Base-by-base conservation (phyloP, 306 rosid species). In the Corylus americana region DNA sequence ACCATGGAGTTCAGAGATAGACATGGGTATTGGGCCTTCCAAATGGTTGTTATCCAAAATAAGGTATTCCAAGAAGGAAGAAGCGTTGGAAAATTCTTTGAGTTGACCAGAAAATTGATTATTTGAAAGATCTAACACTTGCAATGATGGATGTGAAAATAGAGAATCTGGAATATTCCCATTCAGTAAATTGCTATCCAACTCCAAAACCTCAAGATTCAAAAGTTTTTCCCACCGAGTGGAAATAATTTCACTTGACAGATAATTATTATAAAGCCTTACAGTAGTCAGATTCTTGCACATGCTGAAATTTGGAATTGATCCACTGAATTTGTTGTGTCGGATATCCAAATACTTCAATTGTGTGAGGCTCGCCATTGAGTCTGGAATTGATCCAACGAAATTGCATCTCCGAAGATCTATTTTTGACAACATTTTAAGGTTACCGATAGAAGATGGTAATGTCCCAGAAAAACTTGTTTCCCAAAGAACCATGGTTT, bases 251-350 rank as follows among this genome's bases (percentile, higher is more conserved):
- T 13, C 3, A 37, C 67, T 51, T 9, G 48, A 11, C 27, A 73
- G 29, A 76, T 11, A 0, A 66, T 79, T 79, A 35, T 6, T 0
- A 16, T 17, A 57, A 13, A 81, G 73, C 2, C 31, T 2, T 14
- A 80, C 10, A 11, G 0, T 0, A 3, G 2, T 31, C 5, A 74
- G 62, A 27, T 74, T 80, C 49, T 80, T 68, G 35, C 20, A 22
- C 55, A 2, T 55, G 12, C 66, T 73, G 8, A 83, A 83, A 13
- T 81, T 83, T 55, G 91, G 89, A 2, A 88, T 77, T 7, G 72
- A 49, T 31, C 91, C 84, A 4, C 45, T 71, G 63, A 88, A 78
- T 7, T 80, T 70, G 20, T 88, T 88, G 48, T 22, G 0, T 22
- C 0, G 0, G 22, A 22, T 22, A 22, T 83, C 45, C 8, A 42